These are phyloP conservation scores for Eremochloa ophiuroides DNA, from an alignment of 176 grass and related monocot genomes.

Conservation along the genomic window DNA sequence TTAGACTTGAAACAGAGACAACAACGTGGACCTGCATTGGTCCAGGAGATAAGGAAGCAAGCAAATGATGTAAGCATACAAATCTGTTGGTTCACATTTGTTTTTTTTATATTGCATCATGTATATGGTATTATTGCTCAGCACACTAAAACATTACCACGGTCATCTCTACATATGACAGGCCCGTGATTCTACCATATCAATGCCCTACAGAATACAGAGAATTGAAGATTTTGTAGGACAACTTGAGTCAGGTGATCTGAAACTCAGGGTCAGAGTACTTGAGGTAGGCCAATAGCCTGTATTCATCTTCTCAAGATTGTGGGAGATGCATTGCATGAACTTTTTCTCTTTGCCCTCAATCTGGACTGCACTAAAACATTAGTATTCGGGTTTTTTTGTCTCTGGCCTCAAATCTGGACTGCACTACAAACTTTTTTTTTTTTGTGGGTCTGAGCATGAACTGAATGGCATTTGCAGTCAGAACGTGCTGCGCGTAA, in stretches of 20 bases:
- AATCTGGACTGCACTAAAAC: not conserved
- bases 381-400: not conserved
- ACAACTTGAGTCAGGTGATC: conserved; percentile 87
- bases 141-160: not conserved
- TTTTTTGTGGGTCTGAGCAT: not conserved
- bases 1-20: conserved; percentile 69
- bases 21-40: conserved; percentile 55
- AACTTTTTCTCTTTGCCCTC: not conserved
- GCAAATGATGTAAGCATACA: conserved; percentile 75
- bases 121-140: not conserved
- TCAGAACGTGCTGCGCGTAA: conserved; percentile 82
- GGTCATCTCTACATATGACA: conserved; percentile 19
- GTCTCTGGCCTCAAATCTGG: not conserved
- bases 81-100: conserved; percentile 16
- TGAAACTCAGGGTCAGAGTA: conserved; percentile 93
- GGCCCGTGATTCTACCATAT: conserved; percentile 85
- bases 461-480: conserved; percentile 43
- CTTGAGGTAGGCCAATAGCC: conserved; percentile 65
- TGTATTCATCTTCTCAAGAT: not conserved
- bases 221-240: conserved; percentile 85
- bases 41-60: conserved; percentile 87
- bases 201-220: conserved; percentile 92
- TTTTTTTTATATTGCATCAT: not conserved
- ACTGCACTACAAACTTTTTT: not conserved
- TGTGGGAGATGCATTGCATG: not conserved